Evolutionary conservation across 2,329 filamentous ascomycete genomes (phyloP).

Genomic region (Aureobasidium musti): DNA sequence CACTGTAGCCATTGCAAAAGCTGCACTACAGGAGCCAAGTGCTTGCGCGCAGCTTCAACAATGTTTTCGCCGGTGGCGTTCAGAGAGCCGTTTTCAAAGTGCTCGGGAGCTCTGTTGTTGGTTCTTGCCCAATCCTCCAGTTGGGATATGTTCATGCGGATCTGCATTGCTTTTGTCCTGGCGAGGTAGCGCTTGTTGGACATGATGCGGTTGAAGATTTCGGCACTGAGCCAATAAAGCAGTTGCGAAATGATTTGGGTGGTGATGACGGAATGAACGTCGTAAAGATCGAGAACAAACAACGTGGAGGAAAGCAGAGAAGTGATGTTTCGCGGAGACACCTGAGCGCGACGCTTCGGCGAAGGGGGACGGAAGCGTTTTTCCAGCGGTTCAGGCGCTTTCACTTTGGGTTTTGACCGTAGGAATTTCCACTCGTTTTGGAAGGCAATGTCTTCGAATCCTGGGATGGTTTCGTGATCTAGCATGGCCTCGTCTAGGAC

Average conservation of each 20-base stretch:
- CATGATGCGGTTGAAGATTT: constrained; percentile 98
- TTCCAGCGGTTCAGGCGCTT: constrained; percentile 79
- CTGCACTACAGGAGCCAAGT: constrained; percentile 88
- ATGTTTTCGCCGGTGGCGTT: constrained; percentile 82
- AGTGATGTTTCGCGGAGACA: constrained; percentile 91
- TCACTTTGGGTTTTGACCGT: constrained; percentile 84
- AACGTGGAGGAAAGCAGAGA: constrained; percentile 93
- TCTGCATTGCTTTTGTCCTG: constrained; percentile 98
- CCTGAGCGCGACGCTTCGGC: constrained; percentile 87
- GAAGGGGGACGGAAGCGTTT: constrained; percentile 91
- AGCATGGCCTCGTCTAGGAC: constrained; percentile 91
- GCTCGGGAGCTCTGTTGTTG: constrained; percentile 92
- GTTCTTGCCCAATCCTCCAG: constrained; percentile 93
- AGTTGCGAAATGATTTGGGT: constrained; percentile 90
- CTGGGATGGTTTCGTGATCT: constrained; percentile 96
- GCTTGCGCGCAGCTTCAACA: constrained; percentile 77
- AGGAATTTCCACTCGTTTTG: constrained; percentile 99
- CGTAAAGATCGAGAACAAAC: constrained; percentile 97
- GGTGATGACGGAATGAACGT: constrained; percentile 95
- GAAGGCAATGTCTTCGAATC: constrained; percentile 94
- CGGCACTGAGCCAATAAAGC: constrained; percentile 92
- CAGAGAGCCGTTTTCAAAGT: constrained; percentile 91
- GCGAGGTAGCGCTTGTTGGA: constrained; percentile 92
- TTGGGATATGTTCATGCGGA: constrained; percentile 95
- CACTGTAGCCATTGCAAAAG: constrained; percentile 96